A percentile compares a stretch with the other conserved stretches of the same genome.
Conservation (phyloP, 1,284 basidiomycete genomes). For the Boletellus deceptivus region DNA sequence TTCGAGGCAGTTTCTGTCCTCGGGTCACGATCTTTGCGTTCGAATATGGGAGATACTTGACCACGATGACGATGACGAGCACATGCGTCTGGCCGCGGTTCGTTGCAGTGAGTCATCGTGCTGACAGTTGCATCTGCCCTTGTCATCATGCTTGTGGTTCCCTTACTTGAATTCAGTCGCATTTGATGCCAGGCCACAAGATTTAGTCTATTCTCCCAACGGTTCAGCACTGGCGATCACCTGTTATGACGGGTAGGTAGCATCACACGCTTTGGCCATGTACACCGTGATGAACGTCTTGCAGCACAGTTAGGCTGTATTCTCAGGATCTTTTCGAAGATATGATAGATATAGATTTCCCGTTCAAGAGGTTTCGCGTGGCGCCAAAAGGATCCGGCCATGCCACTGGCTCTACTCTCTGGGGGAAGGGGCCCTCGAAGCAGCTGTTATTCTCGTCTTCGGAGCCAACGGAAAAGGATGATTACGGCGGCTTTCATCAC, state of each 20-base stretch:
- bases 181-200: constrained; percentile 28
- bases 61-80: constrained; percentile 8
- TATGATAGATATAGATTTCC: constrained; percentile 13
- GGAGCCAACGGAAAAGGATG: constrained; percentile 38
- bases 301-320: constrained; percentile 18
- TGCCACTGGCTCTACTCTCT: constrained; percentile 47
- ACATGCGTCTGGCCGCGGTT: constrained; percentile 10
- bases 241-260: constrained; percentile 34
- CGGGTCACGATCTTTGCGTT: constrained; percentile 28
- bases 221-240: constrained; percentile 28
- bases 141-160: background rate
- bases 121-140: background rate
- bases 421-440: constrained; percentile 47
- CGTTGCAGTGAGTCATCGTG: constrained; percentile 14
- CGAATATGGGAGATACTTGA: constrained; percentile 31
- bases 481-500: constrained; percentile 45
- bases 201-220: constrained; percentile 29
- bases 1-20: constrained; percentile 30
- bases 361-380: constrained; percentile 10
- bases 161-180: constrained; percentile 18
- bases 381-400: constrained; percentile 30
- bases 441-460: constrained; percentile 57
- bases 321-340: constrained; percentile 28
- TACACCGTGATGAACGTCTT: constrained; percentile 1
- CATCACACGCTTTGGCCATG: background rate